phyloP scores from a whole-genome alignment of 1,284 basidiomycete species.

The Grifola frondosa region DNA sequence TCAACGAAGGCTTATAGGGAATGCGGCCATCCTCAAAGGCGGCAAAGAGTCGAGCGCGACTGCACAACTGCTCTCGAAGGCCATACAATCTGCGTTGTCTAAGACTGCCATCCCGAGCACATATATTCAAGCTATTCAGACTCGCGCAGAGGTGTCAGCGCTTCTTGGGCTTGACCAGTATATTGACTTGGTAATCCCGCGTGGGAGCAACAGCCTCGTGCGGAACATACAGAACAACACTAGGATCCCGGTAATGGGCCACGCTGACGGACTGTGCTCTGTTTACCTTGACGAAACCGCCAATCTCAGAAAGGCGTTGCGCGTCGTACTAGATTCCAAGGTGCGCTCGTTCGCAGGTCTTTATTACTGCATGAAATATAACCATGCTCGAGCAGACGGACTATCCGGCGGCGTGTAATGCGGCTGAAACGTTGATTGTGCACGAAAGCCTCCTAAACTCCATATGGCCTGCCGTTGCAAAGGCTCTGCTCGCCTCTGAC shows the following conservation, averaged over 20 bases:
- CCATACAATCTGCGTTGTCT: conserved; percentile 80
- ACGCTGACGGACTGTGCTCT: conserved; percentile 93
- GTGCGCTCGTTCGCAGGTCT: no score
- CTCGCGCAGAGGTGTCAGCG: conserved; percentile 88
- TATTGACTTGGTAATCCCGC: conserved; percentile 96
- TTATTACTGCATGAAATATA: background rate
- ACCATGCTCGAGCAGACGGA: conserved; percentile 59
- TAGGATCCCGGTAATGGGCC: conserved; percentile 97
- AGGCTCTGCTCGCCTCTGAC: conserved; percentile 64
- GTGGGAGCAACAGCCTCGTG: conserved; percentile 92
- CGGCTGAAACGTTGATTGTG: conserved; percentile 88
- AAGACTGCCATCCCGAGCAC: conserved; percentile 72
- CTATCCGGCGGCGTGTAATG: conserved; percentile 97
- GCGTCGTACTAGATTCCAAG: conserved; percentile 90
- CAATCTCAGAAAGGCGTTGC: conserved; percentile 72
- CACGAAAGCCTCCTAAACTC: conserved; percentile 71
- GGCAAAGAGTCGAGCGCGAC: conserved; percentile 91
- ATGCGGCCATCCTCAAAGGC: conserved; percentile 95
- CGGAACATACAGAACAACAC: conserved; percentile 87
- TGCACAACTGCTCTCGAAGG: conserved; percentile 68
- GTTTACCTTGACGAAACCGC: conserved; percentile 89
- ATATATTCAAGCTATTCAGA: conserved; percentile 92
- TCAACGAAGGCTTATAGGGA: conserved; percentile 51
- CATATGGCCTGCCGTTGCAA: conserved; percentile 81
- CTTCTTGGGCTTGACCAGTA: conserved; percentile 86